A percentile compares a stretch with the other conserved stretches of the same genome.
Evolutionary conservation across 306 rosid species (phyloP).

Genomic region (Corylus avellana): DNA sequence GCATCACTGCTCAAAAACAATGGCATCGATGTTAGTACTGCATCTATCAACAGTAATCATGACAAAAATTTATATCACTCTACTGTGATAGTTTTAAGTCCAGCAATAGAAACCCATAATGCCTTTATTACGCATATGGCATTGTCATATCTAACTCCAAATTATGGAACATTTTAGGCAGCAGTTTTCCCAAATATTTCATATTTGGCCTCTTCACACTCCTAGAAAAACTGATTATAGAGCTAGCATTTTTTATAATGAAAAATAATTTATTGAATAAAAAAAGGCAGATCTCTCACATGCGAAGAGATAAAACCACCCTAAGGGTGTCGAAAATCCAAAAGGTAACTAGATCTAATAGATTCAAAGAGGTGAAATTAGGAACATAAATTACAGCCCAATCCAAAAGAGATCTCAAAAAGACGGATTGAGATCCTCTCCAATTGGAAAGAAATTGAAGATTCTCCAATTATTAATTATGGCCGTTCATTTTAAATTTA

Average conservation of each 20-base stretch:
- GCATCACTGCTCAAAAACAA: neutral
- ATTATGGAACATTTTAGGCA: neutral
- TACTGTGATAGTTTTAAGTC: neutral
- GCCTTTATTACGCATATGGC: neutral
- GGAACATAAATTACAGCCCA: too few relatives aligned
- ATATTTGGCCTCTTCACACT: neutral
- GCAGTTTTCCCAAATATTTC: neutral
- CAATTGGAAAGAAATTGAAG: too few relatives aligned
- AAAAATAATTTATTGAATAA: too few relatives aligned
- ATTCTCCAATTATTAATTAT: too few relatives aligned
- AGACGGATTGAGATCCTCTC: too few relatives aligned
- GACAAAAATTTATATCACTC: neutral
- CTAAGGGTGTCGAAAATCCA: too few relatives aligned
- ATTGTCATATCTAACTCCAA: neutral
- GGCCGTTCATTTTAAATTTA: too few relatives aligned
- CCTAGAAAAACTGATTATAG: neutral
- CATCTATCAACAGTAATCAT: slow-evolving; percentile 8
- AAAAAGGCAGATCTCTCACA: too few relatives aligned
- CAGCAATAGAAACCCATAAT: neutral
- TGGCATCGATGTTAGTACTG: neutral
- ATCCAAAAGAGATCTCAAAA: too few relatives aligned
- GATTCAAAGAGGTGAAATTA: too few relatives aligned
- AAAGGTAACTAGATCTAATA: too few relatives aligned
- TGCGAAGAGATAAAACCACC: too few relatives aligned
- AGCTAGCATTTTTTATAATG: neutral